Evolutionary conservation across 139 green algal genomes (phyloP), one percentile per base, ranked within the genome.

Genomic region (Chlamydomonas sp.): DNA sequence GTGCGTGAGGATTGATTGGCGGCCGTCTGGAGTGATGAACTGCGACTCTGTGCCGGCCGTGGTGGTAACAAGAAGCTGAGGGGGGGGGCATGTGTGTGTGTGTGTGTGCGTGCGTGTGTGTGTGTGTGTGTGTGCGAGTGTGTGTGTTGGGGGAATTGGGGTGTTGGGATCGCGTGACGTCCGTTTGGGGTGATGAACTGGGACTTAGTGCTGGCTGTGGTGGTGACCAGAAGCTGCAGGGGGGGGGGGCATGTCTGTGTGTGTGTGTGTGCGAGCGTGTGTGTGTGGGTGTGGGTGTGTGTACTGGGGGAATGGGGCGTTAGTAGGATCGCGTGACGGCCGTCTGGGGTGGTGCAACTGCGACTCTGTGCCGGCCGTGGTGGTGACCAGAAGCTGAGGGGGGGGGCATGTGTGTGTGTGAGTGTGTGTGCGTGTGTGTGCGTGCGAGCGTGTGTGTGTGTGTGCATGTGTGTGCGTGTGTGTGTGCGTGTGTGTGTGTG

Each of bases 1-100:
- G n/a, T 48, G 36, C 1, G 67, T 88, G 8, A 96, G 67, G 26
- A 96, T 92, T 63, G 74, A 33, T 0, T 87, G 87, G 30, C 80
- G 71, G 16, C 70, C 39, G 3, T 39, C 31, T 30, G 34, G 57
- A 65, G 57, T 65, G n/a, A 16, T 57, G 47, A 28, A n/a, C n/a
- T n/a, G n/a, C 43, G 20, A 13, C 20, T 20, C 43, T 54, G 43
- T 20, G 20, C 16, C 43, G 16, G 43, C 43, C 43, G 20, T 54
- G 20, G 43, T 54, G 43, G n/a, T n/a, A n/a, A n/a, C n/a, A n/a
- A n/a, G n/a, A n/a, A n/a, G n/a, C n/a, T n/a, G n/a, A n/a, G n/a
- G n/a, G n/a, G n/a, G n/a, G n/a, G n/a, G n/a, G n/a, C n/a, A n/a
- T 54, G 43, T 54, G 43, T 54, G 43, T 54, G 57, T 65, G 57